Percentiles rank a stretch among this genome's conserved stretches.
Conservation (phyloP, 2,329 filamentous ascomycete species). For the Tolypocladium cylindrosporum region DNA sequence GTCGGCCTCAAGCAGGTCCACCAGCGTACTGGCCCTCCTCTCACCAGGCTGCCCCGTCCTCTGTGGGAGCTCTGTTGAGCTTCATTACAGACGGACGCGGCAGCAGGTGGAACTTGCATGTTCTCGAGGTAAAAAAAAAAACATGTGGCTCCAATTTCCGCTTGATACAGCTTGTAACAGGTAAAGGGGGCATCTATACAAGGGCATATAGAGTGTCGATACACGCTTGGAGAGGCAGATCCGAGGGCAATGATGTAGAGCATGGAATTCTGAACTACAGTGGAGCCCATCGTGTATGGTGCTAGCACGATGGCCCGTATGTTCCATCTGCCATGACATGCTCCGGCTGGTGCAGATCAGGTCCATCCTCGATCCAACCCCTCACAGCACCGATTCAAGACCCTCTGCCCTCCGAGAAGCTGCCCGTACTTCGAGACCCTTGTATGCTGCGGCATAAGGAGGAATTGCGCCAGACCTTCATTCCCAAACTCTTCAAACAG, state of each 20-base stretch:
- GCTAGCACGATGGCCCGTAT: background rate
- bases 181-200: background rate
- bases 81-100: too few relatives aligned
- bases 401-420: constrained; percentile 15
- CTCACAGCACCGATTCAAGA: constrained; percentile 6
- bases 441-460: constrained; percentile 17
- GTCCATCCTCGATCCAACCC: constrained; percentile 1
- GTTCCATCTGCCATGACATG: background rate
- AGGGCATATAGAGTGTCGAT: background rate
- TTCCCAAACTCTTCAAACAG: constrained; percentile 15
- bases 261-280: background rate
- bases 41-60: constrained; percentile 43
- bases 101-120: background rate
- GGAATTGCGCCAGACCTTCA: constrained; percentile 19
- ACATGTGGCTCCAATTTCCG: too few relatives aligned
- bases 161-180: background rate
- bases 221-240: background rate
- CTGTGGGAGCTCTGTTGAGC: constrained; percentile 51
- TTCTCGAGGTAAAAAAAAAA: too few relatives aligned
- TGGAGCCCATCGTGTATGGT: background rate
- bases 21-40: constrained; percentile 12
- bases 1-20: constrained; percentile 55
- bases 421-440: constrained; percentile 13
- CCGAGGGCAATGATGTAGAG: background rate
- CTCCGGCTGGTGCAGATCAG: background rate